Evolutionary conservation across 306 rosid species (phyloP), one percentile per base, ranked within the genome.

Genomic region (Aeschynomene evenia): DNA sequence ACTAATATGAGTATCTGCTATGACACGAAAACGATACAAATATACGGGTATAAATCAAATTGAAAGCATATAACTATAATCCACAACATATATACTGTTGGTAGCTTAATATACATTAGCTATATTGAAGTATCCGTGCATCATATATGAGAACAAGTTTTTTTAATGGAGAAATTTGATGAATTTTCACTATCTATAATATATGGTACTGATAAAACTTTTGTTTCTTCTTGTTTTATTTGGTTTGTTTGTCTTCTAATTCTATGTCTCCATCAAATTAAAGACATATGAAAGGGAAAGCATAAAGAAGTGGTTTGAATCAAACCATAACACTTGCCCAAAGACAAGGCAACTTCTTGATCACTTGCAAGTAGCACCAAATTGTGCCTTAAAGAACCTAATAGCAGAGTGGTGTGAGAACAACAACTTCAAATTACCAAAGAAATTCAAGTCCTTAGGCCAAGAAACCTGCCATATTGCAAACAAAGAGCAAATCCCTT

Each of bases 281-380:
- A 71, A 93, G 96, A 90, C 96, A 51, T 90, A 88, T 59, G 98
- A 93, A 65, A 82, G 93, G 77, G 91, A 83, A 66, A 90, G 96
- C 85, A 93, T 93, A 80, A 81, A 83, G 58, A 93, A 83, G 75
- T 93, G 98, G 98, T 81, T 93, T 43, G 57, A 69, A 62, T 77
- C 90, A 19, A 85, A 86, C 33, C 93, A 86, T 18, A 63, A 72
- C 19, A 83, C 91, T 12, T 80, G 84, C 37, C 84, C 84, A 43
- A 80, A 80, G 72, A 76, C 81, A 0, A 71, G 84, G 40, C 63
- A 71, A 71, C 22, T 75, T 43, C 33, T 80, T 40, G 72, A 28
- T 33, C 84, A 80, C 59, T 54, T 59, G 1, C 66, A 62, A 24
- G 13, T 80, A 45, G 84, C 84, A 71, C 84, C 59, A 71, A 80